Base-by-base conservation (phyloP, 1,284 basidiomycete species). In the Lignosus rhinocerotis region DNA sequence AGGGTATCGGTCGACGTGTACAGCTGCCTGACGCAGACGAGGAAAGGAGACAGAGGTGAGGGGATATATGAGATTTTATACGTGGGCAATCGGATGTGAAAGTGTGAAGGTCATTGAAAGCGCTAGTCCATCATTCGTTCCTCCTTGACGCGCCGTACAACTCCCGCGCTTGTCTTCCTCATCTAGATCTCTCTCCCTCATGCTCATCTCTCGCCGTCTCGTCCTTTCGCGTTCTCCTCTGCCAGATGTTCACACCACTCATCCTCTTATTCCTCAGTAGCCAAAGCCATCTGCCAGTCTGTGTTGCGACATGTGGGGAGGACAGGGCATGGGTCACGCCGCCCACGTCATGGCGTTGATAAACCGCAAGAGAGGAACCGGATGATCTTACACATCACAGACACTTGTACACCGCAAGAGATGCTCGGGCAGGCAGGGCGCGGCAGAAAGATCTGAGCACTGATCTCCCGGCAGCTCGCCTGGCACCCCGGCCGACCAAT, bases 81-180 rank as follows among this genome's bases (percentile, higher is more conserved):
- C 59, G 68, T 67, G 67, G 63, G 67, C 64, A 66, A 66, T 70
- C 66, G 52, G 68, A 69, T 69, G 69, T 70, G 68, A 69, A 25
- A 69, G 59, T 60, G 66, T 67, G 63, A 69, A 67, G 48, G 36
- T 43, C n/a, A 30, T 25, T 12, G 38, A 54, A 45, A 48, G 60
- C 60, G 55, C 59, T 52, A 51, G 56, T 1, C 55, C 61, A 65
- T 64, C 62, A 61, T 63, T 56, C 55, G 51, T 36, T 50, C 33
- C 12, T 55, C 56, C 36, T 11, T 21, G 36, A 49, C 25, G 48
- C 55, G 42, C 39, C 6, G 45, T 51, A 45, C 45, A 46, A 31
- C 45, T 46, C 52, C 46, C 43, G 49, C 45, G 33, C 34, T 42
- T 46, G 41, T 44, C 56, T 17, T 11, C 33, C 36, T n/a, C n/a